Conservation (phyloP, 2,329 filamentous ascomycete species). For the Alternaria brassicae region DNA sequence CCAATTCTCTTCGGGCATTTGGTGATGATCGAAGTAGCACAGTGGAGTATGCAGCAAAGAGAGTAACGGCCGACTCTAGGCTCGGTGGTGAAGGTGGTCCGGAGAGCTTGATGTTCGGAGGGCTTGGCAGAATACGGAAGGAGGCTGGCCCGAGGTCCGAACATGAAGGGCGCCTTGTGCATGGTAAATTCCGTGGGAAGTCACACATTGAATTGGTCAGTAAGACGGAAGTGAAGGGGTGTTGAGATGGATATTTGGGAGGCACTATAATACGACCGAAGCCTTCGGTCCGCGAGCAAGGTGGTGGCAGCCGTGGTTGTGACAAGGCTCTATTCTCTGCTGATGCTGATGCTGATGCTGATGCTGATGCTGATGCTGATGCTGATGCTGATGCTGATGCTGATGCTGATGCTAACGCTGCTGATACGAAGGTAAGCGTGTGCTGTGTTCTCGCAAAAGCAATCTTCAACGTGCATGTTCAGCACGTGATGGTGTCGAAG, state of each 20-base stretch:
- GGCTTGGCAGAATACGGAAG: slow-evolving; percentile 10
- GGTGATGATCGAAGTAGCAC: background rate
- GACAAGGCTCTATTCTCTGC: background rate
- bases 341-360: background rate
- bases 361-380: background rate
- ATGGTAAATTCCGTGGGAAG: background rate
- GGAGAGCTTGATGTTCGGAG: slow-evolving; percentile 11
- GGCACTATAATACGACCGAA: background rate
- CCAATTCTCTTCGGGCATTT: slow-evolving; percentile 45
- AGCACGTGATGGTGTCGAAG: background rate
- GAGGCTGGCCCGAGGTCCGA: slow-evolving; percentile 10
- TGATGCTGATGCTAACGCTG: background rate
- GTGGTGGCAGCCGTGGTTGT: background rate
- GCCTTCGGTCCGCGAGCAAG: background rate
- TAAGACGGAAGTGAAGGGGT: background rate
- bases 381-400: background rate
- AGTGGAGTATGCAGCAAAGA: slow-evolving; percentile 1
- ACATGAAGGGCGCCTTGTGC: background rate
- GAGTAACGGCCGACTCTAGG: background rate
- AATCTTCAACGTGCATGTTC: background rate
- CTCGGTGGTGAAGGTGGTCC: background rate
- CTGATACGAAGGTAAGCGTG: background rate
- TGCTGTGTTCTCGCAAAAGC: background rate
- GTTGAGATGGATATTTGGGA: background rate
- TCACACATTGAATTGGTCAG: background rate